A percentile compares a stretch with the other conserved stretches of the same genome.
Conservation (phyloP, 1,284 basidiomycete genomes). For the Pyrrhoderma noxium region DNA sequence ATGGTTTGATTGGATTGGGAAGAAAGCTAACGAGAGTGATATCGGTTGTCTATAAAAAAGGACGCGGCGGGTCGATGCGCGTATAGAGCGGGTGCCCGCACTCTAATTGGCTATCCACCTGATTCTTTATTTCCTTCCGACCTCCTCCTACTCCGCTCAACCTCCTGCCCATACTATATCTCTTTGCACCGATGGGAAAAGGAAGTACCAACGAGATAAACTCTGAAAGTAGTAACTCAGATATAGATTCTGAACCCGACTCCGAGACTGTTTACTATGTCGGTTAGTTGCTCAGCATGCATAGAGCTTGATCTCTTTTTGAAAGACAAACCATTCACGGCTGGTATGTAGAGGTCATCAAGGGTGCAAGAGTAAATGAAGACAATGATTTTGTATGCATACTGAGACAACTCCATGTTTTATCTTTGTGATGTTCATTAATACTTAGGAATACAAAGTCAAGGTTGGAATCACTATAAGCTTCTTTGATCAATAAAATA, state of each 20-base stretch:
- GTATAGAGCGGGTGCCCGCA: not conserved
- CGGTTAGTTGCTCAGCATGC: slow-evolving; percentile 6
- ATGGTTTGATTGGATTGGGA: slow-evolving; percentile 30
- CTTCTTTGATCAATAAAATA: not conserved
- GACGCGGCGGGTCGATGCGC: not conserved
- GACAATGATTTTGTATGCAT: slow-evolving; percentile 38
- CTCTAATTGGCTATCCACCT: not conserved
- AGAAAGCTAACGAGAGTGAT: slow-evolving; percentile 24
- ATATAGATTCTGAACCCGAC: no score
- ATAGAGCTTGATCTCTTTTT: no score
- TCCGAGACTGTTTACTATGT: slow-evolving; percentile 2
- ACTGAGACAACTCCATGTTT: not conserved
- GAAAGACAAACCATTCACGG: no score
- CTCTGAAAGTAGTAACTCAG: no score
- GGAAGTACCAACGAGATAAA: not conserved
- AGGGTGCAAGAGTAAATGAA: slow-evolving; percentile 38
- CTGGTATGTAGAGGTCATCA: slow-evolving; percentile 42
- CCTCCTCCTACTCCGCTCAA: slow-evolving; percentile 5
- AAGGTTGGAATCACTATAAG: slow-evolving; percentile 35
- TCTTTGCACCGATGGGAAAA: slow-evolving; percentile 2
- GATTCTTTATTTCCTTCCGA: not conserved
- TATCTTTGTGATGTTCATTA: slow-evolving; percentile 3
- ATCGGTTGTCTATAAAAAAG: slow-evolving; percentile 10
- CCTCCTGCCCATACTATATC: not conserved
- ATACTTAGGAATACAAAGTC: slow-evolving; percentile 47